phyloP scores from a whole-genome alignment of 2,329 filamentous ascomycete genomes.

The Aspergillus fischeri region DNA sequence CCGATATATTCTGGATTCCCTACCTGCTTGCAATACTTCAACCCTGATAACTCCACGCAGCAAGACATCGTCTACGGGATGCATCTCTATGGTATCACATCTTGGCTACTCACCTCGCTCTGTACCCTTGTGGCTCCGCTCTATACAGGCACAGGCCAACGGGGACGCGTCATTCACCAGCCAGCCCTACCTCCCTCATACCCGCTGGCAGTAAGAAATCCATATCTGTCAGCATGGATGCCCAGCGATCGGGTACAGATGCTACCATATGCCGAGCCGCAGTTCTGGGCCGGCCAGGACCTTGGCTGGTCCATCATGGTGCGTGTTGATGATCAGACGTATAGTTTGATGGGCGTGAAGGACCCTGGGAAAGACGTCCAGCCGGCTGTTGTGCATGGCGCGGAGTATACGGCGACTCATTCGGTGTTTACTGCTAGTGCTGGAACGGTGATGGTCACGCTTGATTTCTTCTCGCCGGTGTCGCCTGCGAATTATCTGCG shows the following conservation, averaged over 20 bases:
- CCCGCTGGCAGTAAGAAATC: conserved; percentile 42
- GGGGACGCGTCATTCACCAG: conserved; percentile 13
- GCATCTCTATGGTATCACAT: conserved; percentile 9
- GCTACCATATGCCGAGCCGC: conserved; percentile 35
- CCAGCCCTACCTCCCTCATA: conserved; percentile 40
- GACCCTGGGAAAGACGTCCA: conserved; percentile 21
- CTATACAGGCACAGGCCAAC: conserved; percentile 6
- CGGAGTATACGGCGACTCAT: conserved; percentile 42
- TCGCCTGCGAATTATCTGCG: conserved; percentile 40
- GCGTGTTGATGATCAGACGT: conserved; percentile 38
- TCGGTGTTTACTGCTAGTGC: conserved; percentile 38
- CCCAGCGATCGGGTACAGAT: conserved; percentile 35
- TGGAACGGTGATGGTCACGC: conserved; percentile 29
- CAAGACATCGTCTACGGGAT: not conserved
- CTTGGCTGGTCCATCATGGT: conserved; percentile 42
- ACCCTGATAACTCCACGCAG: not conserved
- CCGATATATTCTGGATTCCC: not conserved
- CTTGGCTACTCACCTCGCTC: conserved; percentile 18
- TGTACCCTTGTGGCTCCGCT: conserved; percentile 17
- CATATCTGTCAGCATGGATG: conserved; percentile 44
- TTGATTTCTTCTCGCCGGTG: conserved; percentile 46
- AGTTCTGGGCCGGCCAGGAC: conserved; percentile 43
- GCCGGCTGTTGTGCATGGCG: conserved; percentile 31
- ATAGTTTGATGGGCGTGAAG: conserved; percentile 41
- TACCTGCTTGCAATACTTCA: not conserved